phyloP scores from a whole-genome alignment of 129 eudicot genomes.

The Solidago caesia region DNA sequence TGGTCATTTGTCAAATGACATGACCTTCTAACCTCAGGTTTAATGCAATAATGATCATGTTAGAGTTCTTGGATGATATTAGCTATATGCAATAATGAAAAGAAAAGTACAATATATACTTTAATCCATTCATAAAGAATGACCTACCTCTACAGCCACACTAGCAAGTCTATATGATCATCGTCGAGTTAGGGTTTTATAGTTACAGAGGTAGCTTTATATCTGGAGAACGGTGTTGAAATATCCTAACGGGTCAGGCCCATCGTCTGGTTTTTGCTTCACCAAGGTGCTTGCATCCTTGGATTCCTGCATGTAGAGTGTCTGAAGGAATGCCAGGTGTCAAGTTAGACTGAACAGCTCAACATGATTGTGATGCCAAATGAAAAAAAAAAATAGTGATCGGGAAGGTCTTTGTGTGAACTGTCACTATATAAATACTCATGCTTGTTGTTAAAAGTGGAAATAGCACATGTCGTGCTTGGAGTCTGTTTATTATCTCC shows the following conservation, averaged over 20 bases:
- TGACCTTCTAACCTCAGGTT: neutral
- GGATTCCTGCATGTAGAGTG: neutral
- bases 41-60: neutral
- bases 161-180: neutral
- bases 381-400: neutral
- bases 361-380: slow-evolving; percentile 5
- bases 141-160: neutral
- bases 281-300: neutral
- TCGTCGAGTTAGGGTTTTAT: neutral
- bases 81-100: too few relatives aligned
- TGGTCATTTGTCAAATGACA: slow-evolving; percentile 7
- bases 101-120: neutral
- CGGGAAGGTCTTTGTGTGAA: neutral
- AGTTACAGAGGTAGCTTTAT: neutral
- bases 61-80: neutral
- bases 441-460: neutral
- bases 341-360: neutral
- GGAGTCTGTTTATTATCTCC: slow-evolving; percentile 26
- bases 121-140: neutral
- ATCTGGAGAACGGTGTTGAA: neutral
- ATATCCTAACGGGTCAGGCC: neutral
- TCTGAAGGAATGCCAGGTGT: neutral
- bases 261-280: neutral
- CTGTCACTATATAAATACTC: neutral
- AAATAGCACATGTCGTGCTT: slow-evolving; percentile 27